Percentiles rank a stretch among this genome's conserved stretches.
Evolutionary conservation across 495 filamentous ascomycete species (phyloP).

Genomic region (Podospora australis): DNA sequence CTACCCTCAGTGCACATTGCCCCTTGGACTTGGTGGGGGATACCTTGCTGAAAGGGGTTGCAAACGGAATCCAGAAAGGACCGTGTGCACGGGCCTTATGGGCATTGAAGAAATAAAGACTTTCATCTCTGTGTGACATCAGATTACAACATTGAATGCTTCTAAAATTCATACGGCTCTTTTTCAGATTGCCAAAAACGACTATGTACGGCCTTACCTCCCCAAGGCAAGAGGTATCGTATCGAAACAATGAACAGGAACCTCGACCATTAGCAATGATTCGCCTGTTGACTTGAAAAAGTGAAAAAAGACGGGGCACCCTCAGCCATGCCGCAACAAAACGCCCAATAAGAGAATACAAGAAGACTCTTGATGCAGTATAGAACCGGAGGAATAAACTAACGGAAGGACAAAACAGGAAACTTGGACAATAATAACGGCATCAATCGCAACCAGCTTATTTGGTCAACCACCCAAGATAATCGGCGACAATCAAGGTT

Average conservation of each 20-base stretch:
- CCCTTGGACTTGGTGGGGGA: too few relatives aligned
- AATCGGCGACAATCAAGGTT: conserved; percentile 86
- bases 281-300: not conserved
- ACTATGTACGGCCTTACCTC: conserved; percentile 10
- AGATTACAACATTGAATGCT: too few relatives aligned
- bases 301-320: not conserved
- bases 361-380: conserved; percentile 1
- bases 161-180: too few relatives aligned
- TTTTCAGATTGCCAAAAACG: not conserved
- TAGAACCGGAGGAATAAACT: not conserved
- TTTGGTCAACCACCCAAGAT: conserved; percentile 76
- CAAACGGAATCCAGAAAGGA: too few relatives aligned
- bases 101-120: too few relatives aligned
- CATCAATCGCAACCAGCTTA: conserved; percentile 15
- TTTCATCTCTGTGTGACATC: too few relatives aligned
- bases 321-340: not conserved
- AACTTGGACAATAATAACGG: not conserved
- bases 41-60: too few relatives aligned
- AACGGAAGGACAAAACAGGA: conserved; percentile 1
- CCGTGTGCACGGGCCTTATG: too few relatives aligned
- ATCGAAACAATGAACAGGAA: not conserved
- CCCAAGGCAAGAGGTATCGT: conserved; percentile 6
- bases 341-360: not conserved
- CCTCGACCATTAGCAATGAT: not conserved
- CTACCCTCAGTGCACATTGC: too few relatives aligned